Evolutionary conservation across 441 rosid genomes (phyloP).

Genomic region (Monsonia emarginata): DNA sequence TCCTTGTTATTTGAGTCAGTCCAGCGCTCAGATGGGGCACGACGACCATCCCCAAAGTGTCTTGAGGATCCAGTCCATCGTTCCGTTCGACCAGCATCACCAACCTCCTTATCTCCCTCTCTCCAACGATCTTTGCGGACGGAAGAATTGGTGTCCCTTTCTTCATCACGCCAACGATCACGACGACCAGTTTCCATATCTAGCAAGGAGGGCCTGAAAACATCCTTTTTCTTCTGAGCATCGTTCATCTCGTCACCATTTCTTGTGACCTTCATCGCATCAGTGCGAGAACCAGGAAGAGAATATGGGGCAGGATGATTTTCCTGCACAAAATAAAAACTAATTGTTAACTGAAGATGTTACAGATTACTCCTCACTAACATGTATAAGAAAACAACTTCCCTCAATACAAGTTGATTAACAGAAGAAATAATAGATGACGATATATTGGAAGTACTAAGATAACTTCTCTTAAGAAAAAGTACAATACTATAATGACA

Average conservation of each 20-base stretch:
- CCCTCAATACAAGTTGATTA: not conserved
- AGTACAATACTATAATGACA: no score
- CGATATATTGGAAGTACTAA: not conserved
- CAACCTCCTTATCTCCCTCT: constrained; percentile 67
- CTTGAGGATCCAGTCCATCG: constrained; percentile 59
- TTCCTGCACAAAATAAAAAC: constrained; percentile 40
- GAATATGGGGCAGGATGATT: constrained; percentile 31
- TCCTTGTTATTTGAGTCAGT: constrained; percentile 70
- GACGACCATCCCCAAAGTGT: constrained; percentile 62
- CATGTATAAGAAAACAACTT: not conserved
- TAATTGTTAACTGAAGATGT: not conserved
- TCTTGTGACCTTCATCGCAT: constrained; percentile 39
- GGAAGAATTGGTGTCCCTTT: constrained; percentile 69
- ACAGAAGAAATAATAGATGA: not conserved
- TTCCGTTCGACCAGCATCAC: constrained; percentile 53
- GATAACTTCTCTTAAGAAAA: no score
- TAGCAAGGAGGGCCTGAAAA: constrained; percentile 73
- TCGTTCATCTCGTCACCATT: constrained; percentile 56
- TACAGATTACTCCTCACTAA: not conserved
- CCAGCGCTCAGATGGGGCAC: constrained; percentile 69
- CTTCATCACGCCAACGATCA: constrained; percentile 97
- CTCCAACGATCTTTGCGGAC: constrained; percentile 75
- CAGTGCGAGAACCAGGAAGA: constrained; percentile 32
- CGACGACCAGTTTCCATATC: constrained; percentile 70
- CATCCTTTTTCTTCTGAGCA: constrained; percentile 67